Percentiles rank a stretch among this genome's conserved stretches.
Evolutionary conservation across 805 yeast genomes (phyloP).

Genomic region (Naumovozyma dairenensis): DNA sequence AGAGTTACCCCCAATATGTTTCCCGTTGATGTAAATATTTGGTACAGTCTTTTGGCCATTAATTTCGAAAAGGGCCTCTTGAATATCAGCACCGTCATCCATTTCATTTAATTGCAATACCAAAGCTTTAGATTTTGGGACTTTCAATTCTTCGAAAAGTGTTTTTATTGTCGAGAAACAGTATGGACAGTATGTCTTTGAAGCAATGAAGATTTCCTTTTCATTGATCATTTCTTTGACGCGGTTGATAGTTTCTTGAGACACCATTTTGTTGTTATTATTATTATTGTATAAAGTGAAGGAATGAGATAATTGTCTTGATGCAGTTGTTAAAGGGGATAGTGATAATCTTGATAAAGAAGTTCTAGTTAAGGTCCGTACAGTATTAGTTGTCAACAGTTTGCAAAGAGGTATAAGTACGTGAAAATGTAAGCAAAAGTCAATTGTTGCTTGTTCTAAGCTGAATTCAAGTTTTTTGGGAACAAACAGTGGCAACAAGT

Average conservation of each 20-base stretch:
- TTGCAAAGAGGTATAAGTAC: too few relatives aligned
- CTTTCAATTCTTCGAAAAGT: constrained; percentile 31
- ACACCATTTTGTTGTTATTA: constrained; percentile 35
- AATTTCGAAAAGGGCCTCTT: constrained; percentile 62
- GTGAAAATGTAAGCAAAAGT: too few relatives aligned
- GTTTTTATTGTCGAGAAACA: constrained; percentile 40
- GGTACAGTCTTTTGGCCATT: constrained; percentile 95
- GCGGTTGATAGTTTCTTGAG: constrained; percentile 45
- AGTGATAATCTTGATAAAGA: too few relatives aligned
- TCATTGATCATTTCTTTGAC: constrained; percentile 55
- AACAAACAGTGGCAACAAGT: too few relatives aligned
- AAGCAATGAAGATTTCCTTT: constrained; percentile 69
- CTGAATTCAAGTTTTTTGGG: too few relatives aligned
- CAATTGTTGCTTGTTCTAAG: too few relatives aligned
- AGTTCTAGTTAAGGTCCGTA: too few relatives aligned
- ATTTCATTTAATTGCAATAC: constrained; percentile 38
- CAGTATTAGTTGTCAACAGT: too few relatives aligned
- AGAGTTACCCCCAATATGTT: constrained; percentile 93
- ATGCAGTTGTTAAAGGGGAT: neutral
- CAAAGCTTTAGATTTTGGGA: constrained; percentile 33
- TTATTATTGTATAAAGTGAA: neutral
- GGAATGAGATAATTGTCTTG: neutral
- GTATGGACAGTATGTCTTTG: constrained; percentile 68
- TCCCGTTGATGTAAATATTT: constrained; percentile 77
- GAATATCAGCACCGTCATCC: constrained; percentile 73